Percentiles rank a stretch among this genome's conserved stretches.
These are phyloP conservation scores for Olyra latifolia DNA, from an alignment of 176 grass and related monocot species.

Conservation along the genomic window DNA sequence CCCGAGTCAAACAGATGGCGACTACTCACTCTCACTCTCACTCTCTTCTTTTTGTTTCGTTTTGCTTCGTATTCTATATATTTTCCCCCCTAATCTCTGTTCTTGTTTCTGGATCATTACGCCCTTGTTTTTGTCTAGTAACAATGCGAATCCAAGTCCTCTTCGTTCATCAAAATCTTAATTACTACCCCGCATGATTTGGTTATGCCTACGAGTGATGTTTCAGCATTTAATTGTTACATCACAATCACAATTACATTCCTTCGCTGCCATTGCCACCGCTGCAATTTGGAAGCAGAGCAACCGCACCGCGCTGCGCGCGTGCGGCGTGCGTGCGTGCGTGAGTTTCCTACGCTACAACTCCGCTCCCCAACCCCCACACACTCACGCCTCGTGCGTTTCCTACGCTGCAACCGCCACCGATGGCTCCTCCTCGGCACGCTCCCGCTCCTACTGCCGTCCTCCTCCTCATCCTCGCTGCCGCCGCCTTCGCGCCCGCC, in stretches of 20 bases:
- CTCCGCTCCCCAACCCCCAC: no score
- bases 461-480: conserved; percentile 13
- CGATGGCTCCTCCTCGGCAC: neutral
- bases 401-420: neutral
- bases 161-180: neutral
- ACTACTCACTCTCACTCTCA: neutral
- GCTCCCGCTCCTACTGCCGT: neutral
- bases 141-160: neutral
- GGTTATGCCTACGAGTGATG: neutral
- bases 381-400: no score
- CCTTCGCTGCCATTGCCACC: no score
- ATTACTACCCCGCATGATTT: neutral
- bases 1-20: conserved; percentile 42
- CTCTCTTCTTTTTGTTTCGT: neutral
- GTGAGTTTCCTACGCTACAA: no score
- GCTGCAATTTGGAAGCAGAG: no score
- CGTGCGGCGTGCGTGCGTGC: no score
- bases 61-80: neutral
- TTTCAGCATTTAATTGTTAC: neutral
- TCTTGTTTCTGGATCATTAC: neutral
- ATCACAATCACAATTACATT: conserved; percentile 20
- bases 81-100: neutral
- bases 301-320: no score
- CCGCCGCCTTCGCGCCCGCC: neutral
- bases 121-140: neutral